These are phyloP conservation scores for Phytopythium boreale DNA, from an alignment of 352 stramenopile species.

Conservation along the genomic window DNA sequence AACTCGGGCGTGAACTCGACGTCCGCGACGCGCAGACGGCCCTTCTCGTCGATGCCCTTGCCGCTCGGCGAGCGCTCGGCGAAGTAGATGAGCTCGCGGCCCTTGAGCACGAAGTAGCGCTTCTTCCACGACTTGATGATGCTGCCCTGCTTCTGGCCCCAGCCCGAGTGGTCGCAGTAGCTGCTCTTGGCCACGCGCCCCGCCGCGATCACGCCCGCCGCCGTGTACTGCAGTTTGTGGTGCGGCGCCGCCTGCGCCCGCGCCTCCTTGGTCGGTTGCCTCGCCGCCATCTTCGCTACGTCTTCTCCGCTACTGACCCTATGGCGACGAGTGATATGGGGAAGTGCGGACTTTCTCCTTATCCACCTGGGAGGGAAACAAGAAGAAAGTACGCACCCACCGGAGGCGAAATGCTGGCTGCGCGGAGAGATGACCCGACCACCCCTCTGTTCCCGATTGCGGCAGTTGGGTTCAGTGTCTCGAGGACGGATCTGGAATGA, in stretches of 20 bases:
- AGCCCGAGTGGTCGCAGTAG: conserved; percentile 79
- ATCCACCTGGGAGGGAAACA: too few species aligned
- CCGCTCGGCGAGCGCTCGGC: conserved; percentile 57
- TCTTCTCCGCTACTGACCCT: neutral
- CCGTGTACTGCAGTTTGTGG: conserved; percentile 22
- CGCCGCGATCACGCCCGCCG: conserved; percentile 43
- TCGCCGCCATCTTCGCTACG: neutral
- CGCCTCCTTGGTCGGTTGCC: neutral
- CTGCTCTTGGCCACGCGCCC: conserved; percentile 43
- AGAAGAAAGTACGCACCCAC: too few species aligned
- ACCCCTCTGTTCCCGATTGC: too few species aligned
- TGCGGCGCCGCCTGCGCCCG: neutral
- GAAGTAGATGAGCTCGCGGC: conserved; percentile 77
- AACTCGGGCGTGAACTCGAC: conserved; percentile 73
- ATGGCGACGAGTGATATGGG: neutral
- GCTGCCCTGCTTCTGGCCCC: conserved; percentile 75
- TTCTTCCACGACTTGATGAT: conserved; percentile 85
- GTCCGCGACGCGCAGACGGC: conserved; percentile 44
- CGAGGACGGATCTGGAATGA: too few species aligned
- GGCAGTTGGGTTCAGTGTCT: too few species aligned
- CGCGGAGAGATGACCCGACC: too few species aligned
- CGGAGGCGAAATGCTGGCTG: too few species aligned
- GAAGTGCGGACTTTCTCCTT: neutral
- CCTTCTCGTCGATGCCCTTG: conserved; percentile 80
- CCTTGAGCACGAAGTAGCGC: conserved; percentile 83